Conservation (phyloP, 352 stramenopile species). For the Blastocystis hominis region DNA sequence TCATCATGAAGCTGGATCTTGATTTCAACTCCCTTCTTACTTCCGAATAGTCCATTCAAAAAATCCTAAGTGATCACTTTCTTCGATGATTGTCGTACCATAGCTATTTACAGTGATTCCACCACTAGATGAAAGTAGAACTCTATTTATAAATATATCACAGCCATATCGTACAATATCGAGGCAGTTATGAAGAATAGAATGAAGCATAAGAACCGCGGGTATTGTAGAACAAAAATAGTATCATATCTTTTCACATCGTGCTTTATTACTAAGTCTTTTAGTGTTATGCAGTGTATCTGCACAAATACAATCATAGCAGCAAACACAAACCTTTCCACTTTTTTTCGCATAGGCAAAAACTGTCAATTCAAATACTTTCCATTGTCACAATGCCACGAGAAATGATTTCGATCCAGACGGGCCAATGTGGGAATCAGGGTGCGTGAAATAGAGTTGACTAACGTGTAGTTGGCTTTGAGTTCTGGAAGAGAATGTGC, state of each 20-base stretch:
- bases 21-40: slow-evolving; percentile 50
- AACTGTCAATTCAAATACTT: not conserved
- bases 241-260: no score
- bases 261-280: no score
- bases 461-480: slow-evolving; percentile 75
- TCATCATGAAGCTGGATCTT: slow-evolving; percentile 54
- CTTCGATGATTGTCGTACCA: not conserved
- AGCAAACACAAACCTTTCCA: not conserved
- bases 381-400: slow-evolving; percentile 73
- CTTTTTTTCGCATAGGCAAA: slow-evolving; percentile 44
- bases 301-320: no score
- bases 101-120: not conserved
- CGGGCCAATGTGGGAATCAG: slow-evolving; percentile 98
- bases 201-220: no score
- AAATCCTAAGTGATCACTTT: not conserved
- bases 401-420: slow-evolving; percentile 98
- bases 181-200: no score
- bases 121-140: not conserved
- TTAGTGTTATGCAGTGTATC: no score
- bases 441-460: slow-evolving; percentile 60
- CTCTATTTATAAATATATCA: not conserved
- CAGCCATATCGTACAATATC: no score
- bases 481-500: slow-evolving; percentile 99
- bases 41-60: slow-evolving; percentile 25
- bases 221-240: no score